Evolutionary conservation across 192 early-diverging fungal species (phyloP).

Genomic region (Backusella circina): DNA sequence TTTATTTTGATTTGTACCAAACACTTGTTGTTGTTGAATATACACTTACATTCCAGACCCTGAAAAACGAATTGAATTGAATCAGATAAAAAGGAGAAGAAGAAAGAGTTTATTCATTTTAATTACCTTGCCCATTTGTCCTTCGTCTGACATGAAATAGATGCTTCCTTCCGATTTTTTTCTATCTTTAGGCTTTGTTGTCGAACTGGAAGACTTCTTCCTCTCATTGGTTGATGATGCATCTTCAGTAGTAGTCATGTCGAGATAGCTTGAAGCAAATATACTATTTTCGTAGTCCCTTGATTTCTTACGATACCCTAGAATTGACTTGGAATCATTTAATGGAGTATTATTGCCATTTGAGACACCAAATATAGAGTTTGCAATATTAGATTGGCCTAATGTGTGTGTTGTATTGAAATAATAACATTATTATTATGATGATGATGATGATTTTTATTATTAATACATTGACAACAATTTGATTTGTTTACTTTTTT

Average conservation of each 20-base stretch:
- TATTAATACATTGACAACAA: not conserved
- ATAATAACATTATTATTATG: not conserved
- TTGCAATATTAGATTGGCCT: not conserved
- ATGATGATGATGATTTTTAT: not conserved
- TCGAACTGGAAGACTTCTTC: not conserved
- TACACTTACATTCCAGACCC: not conserved
- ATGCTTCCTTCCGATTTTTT: conserved; percentile 18
- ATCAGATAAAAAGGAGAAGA: not conserved
- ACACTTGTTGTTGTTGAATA: not conserved
- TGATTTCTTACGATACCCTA: conserved; percentile 9
- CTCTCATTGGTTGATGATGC: not conserved
- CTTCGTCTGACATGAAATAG: not conserved
- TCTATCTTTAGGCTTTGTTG: conserved; percentile 11
- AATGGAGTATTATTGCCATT: not conserved
- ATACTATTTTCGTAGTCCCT: conserved; percentile 6
- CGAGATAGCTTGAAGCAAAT: not conserved
- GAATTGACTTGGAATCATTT: not conserved
- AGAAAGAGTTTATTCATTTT: not conserved
- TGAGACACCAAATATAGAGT: not conserved
- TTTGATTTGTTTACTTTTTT: conserved; percentile 21
- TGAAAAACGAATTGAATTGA: not conserved
- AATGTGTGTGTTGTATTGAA: not conserved
- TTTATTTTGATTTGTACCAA: not conserved
- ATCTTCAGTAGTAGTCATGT: not conserved
- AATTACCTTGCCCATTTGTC: conserved; percentile 1